Evolutionary conservation across 2,329 filamentous ascomycete genomes (phyloP), one percentile per base, ranked within the genome.

Genomic region (Fusarium sp.): DNA sequence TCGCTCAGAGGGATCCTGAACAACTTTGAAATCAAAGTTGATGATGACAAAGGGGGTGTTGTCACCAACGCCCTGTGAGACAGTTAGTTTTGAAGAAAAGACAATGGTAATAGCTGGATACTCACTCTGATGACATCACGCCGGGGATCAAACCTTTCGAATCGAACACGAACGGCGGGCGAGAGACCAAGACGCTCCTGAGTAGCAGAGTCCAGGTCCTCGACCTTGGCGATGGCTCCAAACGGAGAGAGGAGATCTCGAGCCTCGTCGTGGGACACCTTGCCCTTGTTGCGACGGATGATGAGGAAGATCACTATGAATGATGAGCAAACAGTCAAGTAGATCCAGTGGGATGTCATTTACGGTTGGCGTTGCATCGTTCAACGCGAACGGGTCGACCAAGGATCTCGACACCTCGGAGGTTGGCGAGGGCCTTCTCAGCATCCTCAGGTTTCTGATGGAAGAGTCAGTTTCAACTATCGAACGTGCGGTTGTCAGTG

Each of bases 301-400:
- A 91, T 82, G 16, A 88, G 81, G 72, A 87, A 90, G 5, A 83
- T 83, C 6, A 87, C 88, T 91, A 11, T 8, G 58, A 1, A 61
- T 32, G 43, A 45, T 84, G 43, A 84, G 79, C 18, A 41, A 68
- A 4, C 39, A 14, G 64, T 14, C 60, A 13, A 68, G 14, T 41
- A 52, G 18, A 9, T 6, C 10, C 34, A 32, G 13, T 14, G 20
- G 5, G 20, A 56, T 16, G 5, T 4, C 81, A 71, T 88, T 83
- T 81, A 89, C 91, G 85, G 75, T 91, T 89, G 30, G 88, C 90
- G 72, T 88, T 88, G 23, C 89, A 89, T 80, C 85, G 88, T 81
- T 93, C 91, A 23, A 86, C 88, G 20, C 91, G 89, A 80, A 88
- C 90, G 14, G 87, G 83, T 13, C 91, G 88, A 16, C 89, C 89